Percentiles rank a stretch among this genome's conserved stretches.
phyloP scores from a whole-genome alignment of 192 early-diverging fungal genomes.

The Lunasporangiospora selenospora region DNA sequence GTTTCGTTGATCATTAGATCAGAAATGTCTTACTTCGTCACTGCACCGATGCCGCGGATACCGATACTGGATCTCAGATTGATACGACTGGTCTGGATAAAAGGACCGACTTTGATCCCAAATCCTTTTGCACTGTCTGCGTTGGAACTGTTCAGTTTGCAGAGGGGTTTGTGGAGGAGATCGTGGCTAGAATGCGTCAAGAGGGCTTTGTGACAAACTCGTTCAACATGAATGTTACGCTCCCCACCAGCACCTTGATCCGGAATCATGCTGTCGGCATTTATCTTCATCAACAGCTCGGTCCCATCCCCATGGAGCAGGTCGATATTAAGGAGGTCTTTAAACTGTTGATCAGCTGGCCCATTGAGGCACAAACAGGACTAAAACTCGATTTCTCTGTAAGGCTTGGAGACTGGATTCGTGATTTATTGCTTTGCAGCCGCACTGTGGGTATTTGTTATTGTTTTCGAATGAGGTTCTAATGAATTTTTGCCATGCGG shows the following conservation, averaged over 20 bases:
- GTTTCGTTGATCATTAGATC: no score
- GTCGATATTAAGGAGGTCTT: constrained; percentile 70
- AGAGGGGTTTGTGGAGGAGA: constrained; percentile 20
- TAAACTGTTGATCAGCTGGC: constrained; percentile 50
- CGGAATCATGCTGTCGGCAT: constrained; percentile 49
- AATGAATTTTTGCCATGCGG: no score
- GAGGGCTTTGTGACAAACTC: constrained; percentile 40
- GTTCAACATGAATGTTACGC: constrained; percentile 49
- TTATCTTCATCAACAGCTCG: constrained; percentile 29
- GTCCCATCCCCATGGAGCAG: constrained; percentile 2
- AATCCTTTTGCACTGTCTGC: constrained; percentile 31
- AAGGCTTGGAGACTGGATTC: no score
- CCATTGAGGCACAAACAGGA: constrained; percentile 33
- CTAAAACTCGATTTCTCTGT: constrained; percentile 46
- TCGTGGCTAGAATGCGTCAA: constrained; percentile 23
- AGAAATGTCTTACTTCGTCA: no score
- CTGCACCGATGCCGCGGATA: not conserved
- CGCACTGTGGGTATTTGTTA: no score
- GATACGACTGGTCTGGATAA: no score
- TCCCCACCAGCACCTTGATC: constrained; percentile 48
- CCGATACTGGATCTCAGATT: not conserved
- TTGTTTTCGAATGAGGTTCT: no score
- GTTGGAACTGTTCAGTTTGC: constrained; percentile 44
- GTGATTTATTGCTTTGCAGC: no score
- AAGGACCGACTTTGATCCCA: no score